These are phyloP conservation scores for Fusarium luffae DNA, from an alignment of 2,329 filamentous ascomycete genomes.

Conservation along the genomic window DNA sequence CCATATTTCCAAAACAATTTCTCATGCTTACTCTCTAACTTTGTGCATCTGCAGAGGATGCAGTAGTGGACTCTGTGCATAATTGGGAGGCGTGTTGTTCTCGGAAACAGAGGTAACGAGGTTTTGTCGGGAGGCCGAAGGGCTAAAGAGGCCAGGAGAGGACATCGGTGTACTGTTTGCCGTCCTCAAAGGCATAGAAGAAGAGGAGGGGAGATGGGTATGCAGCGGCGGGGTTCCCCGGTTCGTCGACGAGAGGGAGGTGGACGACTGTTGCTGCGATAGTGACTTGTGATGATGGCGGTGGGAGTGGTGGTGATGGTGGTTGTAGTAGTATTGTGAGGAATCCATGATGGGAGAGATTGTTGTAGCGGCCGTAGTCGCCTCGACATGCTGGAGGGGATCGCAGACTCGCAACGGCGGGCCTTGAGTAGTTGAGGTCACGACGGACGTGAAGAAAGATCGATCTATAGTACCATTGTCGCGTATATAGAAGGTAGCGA, in stretches of 20 bases:
- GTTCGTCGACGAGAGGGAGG: constrained; percentile 45
- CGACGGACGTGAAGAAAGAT: constrained; percentile 38
- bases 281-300: constrained; percentile 45
- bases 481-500: constrained; percentile 19
- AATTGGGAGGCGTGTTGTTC: constrained; percentile 62
- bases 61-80: constrained; percentile 68
- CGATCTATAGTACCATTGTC: constrained; percentile 46
- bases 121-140: constrained; percentile 57
- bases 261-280: constrained; percentile 46
- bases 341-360: constrained; percentile 46
- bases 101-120: constrained; percentile 62
- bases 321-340: constrained; percentile 43
- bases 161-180: constrained; percentile 68
- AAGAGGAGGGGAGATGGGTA: constrained; percentile 50
- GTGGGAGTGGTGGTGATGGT: constrained; percentile 38
- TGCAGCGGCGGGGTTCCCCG: constrained; percentile 44
- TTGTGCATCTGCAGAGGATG: constrained; percentile 78
- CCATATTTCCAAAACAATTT: constrained; percentile 5
- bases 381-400: constrained; percentile 45
- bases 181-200: constrained; percentile 59
- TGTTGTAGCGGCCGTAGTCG: constrained; percentile 36
- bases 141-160: constrained; percentile 71
- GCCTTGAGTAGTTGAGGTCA: constrained; percentile 39
- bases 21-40: constrained; percentile 76
- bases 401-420: constrained; percentile 42